Conservation (phyloP, 2,329 filamentous ascomycete species). For the Trichoderma semiorbis region DNA sequence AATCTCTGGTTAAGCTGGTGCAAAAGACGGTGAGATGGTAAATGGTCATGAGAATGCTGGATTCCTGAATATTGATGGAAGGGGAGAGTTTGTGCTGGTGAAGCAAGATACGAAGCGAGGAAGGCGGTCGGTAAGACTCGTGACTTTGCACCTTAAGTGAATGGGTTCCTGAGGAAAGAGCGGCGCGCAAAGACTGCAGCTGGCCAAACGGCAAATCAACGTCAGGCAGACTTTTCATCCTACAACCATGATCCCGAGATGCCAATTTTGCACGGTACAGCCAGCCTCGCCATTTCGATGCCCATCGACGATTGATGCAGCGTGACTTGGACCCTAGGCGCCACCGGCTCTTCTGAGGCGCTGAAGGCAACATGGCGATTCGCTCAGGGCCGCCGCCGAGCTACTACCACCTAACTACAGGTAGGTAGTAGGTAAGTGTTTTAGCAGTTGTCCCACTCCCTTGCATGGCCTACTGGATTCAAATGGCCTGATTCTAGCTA, state of each 20-base stretch:
- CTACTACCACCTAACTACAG: background rate
- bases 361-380: background rate
- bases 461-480: background rate
- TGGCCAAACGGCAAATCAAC: background rate
- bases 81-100: background rate
- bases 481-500: background rate
- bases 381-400: background rate
- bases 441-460: background rate
- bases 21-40: background rate
- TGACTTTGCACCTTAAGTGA: background rate
- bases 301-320: background rate
- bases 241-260: background rate
- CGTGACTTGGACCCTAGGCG: background rate
- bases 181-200: background rate
- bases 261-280: background rate
- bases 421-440: background rate
- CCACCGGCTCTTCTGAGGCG: background rate
- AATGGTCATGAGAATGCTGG: background rate
- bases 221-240: background rate
- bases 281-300: background rate
- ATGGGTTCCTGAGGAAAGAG: background rate
- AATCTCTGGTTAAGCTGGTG: background rate
- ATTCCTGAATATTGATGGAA: background rate
- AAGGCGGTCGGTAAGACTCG: background rate
- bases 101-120: background rate